These are phyloP conservation scores for Fusarium palustre DNA, from an alignment of 2,329 filamentous ascomycete species.

Conservation along the genomic window DNA sequence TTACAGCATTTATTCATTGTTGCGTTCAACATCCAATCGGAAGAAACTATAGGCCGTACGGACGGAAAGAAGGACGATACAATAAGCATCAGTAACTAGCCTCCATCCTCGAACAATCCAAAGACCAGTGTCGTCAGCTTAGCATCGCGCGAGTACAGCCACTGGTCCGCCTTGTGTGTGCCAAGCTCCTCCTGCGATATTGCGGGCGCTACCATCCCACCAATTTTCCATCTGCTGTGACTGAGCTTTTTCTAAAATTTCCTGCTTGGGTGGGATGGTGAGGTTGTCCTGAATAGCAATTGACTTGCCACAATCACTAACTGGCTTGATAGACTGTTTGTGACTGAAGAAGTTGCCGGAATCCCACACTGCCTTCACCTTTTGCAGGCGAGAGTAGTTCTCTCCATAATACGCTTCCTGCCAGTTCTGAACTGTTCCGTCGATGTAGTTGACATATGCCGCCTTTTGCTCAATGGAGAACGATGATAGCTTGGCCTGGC, in stretches of 20 bases:
- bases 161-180: neutral
- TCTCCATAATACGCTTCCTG: no score
- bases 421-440: no score
- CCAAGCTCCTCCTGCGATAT: neutral
- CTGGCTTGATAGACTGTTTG: neutral
- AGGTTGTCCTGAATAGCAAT: neutral
- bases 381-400: neutral
- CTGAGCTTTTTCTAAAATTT: neutral
- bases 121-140: neutral
- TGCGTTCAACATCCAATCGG: neutral
- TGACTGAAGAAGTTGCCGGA: neutral
- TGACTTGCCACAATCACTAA: fast-evolving
- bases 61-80: fast-evolving
- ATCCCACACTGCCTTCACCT: neutral
- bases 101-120: fast-evolving
- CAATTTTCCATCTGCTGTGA: neutral
- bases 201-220: neutral
- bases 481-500: no score
- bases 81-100: fast-evolving
- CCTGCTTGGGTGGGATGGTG: neutral
- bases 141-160: neutral
- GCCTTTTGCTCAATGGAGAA: no score
- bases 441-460: no score
- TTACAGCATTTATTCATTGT: neutral
- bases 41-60: neutral